Evolutionary conservation across 345 rosid species (phyloP).

Genomic region (Psidium friedrichsthalianum): DNA sequence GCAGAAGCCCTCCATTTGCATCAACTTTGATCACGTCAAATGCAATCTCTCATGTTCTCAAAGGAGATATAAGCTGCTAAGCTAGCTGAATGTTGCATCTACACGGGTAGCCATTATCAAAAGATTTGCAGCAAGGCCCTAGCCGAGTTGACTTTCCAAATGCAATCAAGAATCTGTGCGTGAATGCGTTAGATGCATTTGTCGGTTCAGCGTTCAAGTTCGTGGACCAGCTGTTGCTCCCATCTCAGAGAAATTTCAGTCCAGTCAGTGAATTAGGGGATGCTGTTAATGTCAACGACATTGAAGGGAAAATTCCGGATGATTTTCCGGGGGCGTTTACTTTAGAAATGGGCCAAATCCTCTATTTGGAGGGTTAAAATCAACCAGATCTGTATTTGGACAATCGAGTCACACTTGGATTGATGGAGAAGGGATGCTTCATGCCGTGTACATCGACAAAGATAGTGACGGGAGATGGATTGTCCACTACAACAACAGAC

Average conservation of each 20-base stretch:
- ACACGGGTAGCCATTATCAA: not conserved
- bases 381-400: conserved; percentile 28
- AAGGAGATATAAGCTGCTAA: not conserved
- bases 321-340: too few species aligned
- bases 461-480: conserved; percentile 18
- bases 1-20: not conserved
- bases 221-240: too few species aligned
- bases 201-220: too few species aligned
- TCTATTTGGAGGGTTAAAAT: conserved; percentile 30
- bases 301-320: conserved; percentile 23
- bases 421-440: conserved; percentile 60
- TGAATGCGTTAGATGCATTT: too few species aligned
- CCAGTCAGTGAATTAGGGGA: conserved; percentile 24
- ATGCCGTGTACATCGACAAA: conserved; percentile 31
- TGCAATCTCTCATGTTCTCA: not conserved
- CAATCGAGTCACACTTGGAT: conserved; percentile 29
- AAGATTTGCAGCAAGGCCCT: not conserved
- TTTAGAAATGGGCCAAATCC: conserved; percentile 61
- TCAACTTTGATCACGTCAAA: not conserved
- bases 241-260: conserved; percentile 31
- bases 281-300: conserved; percentile 4
- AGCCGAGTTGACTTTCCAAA: not conserved
- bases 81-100: not conserved
- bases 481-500: conserved; percentile 28
- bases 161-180: too few species aligned